Evolutionary conservation across 78 protist species (phyloP).

Genomic region (Dictyostelium capitatum): DNA sequence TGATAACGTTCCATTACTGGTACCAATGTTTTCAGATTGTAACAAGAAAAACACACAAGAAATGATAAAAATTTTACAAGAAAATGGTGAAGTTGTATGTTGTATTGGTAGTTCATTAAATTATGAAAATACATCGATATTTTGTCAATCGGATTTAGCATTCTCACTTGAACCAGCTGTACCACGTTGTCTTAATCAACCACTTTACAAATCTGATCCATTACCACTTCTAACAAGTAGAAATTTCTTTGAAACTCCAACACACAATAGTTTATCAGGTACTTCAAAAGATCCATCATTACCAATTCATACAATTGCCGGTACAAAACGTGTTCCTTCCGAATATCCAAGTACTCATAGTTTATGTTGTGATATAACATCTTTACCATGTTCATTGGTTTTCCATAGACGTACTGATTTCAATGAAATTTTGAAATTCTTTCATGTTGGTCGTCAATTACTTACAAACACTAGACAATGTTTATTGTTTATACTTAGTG

Average conservation of each 20-base stretch:
- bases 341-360: slow-evolving; percentile 70
- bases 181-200: slow-evolving; percentile 51
- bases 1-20: slow-evolving; percentile 87
- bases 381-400: slow-evolving; percentile 72
- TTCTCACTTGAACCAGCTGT: slow-evolving; percentile 80
- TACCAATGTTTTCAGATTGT: slow-evolving; percentile 85
- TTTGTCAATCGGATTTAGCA: slow-evolving; percentile 79
- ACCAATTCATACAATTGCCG: not conserved
- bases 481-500: slow-evolving; percentile 44
- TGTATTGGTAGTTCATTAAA: slow-evolving; percentile 86
- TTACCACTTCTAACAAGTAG: slow-evolving; percentile 64
- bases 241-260: slow-evolving; percentile 65
- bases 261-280: not conserved
- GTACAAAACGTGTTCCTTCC: slow-evolving; percentile 57
- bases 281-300: slow-evolving; percentile 38
- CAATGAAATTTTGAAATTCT: slow-evolving; percentile 75
- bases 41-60: slow-evolving; percentile 40
- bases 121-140: slow-evolving; percentile 74
- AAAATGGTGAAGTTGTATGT: slow-evolving; percentile 87
- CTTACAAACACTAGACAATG: slow-evolving; percentile 78
- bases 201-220: slow-evolving; percentile 55
- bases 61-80: slow-evolving; percentile 85
- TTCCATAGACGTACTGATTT: slow-evolving; percentile 80
- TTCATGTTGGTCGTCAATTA: slow-evolving; percentile 78
- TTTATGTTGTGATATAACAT: slow-evolving; percentile 74